These are phyloP conservation scores for Leccinum holopus DNA, from an alignment of 1,284 basidiomycete species.

Conservation along the genomic window DNA sequence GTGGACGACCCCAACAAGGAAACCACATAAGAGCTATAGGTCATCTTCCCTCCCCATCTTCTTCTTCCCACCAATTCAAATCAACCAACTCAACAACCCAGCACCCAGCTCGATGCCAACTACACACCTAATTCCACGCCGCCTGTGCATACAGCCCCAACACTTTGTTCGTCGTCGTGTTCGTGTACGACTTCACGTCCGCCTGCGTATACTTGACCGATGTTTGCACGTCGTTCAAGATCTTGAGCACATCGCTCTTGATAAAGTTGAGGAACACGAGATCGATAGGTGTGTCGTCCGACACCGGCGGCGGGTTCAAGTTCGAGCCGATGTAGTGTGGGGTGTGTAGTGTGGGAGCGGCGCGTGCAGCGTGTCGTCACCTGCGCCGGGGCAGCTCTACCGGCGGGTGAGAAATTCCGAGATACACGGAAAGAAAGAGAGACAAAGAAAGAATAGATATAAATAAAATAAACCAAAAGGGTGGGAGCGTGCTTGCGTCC, in stretches of 20 bases:
- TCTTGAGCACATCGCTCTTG: conserved; percentile 46
- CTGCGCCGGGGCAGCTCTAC: conserved; percentile 66
- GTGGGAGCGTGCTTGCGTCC: conserved; percentile 49
- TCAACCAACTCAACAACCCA: neutral
- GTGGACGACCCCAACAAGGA: too few species aligned
- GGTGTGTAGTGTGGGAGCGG: conserved; percentile 53
- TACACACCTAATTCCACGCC: conserved; percentile 50
- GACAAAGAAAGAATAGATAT: neutral
- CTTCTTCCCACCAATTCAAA: neutral
- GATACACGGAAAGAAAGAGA: neutral
- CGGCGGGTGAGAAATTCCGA: neutral
- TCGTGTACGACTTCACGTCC: conserved; percentile 54
- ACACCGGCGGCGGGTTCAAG: conserved; percentile 52
- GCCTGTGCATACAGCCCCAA: conserved; percentile 61
- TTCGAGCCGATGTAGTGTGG: conserved; percentile 63
- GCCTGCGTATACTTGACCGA: conserved; percentile 47
- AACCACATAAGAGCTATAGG: too few species aligned
- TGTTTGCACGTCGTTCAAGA: conserved; percentile 56
- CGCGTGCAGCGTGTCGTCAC: conserved; percentile 62
- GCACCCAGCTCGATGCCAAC: neutral
- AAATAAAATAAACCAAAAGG: neutral
- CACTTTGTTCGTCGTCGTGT: conserved; percentile 47
- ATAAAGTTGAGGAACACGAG: conserved; percentile 73
- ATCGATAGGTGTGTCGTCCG: conserved; percentile 55
- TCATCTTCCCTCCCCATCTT: neutral